Conservation (phyloP, 306 rosid species). For the Cucumis hystrix region DNA sequence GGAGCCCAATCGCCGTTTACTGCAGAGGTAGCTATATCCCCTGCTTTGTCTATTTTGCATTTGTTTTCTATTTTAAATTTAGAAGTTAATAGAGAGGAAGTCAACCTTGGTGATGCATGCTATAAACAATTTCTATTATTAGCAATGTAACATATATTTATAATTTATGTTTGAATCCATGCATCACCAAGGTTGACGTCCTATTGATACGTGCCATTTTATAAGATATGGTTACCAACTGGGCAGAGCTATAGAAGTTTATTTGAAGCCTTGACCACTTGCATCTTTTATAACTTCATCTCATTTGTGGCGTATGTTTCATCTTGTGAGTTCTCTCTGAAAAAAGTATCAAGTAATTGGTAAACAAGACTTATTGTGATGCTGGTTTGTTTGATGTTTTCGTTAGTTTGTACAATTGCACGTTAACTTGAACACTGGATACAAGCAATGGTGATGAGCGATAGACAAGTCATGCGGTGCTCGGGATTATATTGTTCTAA, state of each 20-base stretch:
- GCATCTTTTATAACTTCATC: background rate
- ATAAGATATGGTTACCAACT: background rate
- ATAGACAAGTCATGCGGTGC: background rate
- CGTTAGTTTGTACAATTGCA: background rate
- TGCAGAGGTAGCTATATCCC: conserved; percentile 57
- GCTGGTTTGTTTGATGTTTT: background rate
- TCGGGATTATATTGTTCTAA: background rate
- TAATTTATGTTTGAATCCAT: background rate
- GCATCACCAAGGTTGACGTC: too few species aligned
- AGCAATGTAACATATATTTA: background rate
- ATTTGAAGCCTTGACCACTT: background rate
- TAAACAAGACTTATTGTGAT: background rate
- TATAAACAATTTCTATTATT: background rate
- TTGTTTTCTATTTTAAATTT: background rate
- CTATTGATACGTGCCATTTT: background rate
- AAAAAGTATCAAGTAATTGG: background rate
- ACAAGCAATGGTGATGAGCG: background rate
- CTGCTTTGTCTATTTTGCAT: background rate
- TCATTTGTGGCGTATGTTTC: background rate
- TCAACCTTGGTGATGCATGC: background rate
- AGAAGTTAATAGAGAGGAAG: background rate
- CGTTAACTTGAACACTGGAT: background rate
- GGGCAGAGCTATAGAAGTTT: background rate
- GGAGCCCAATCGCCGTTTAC: conserved; percentile 81
- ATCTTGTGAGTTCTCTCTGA: background rate